A percentile compares a stretch with the other conserved stretches of the same genome.
Evolutionary conservation across 805 yeast genomes (phyloP).

Genomic region (Cyberlindnera bimundalis): DNA sequence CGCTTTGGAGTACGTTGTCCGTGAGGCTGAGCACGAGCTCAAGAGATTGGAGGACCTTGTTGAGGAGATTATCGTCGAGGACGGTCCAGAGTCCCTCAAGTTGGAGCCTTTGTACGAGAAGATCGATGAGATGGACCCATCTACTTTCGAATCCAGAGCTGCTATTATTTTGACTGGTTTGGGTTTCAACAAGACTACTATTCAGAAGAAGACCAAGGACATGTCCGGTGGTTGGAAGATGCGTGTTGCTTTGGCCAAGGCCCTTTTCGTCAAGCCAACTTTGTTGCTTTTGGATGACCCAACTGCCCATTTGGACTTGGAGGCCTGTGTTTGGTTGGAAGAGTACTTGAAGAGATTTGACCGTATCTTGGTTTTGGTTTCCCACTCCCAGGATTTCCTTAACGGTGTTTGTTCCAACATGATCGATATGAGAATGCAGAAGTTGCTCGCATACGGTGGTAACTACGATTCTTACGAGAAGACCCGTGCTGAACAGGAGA

Average conservation of each 20-base stretch:
- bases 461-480: constrained; percentile 95
- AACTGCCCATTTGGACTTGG: constrained; percentile 98
- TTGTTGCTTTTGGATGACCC: constrained; percentile 94
- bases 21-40: constrained; percentile 92
- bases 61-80: constrained; percentile 82
- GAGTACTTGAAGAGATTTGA: constrained; percentile 94
- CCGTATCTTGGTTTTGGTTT: constrained; percentile 87
- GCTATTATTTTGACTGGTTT: constrained; percentile 94
- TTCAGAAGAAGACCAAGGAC: constrained; percentile 91
- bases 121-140: constrained; percentile 93
- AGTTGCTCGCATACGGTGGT: constrained; percentile 84
- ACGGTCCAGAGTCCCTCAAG: constrained; percentile 88
- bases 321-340: constrained; percentile 99
- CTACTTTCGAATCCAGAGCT: constrained; percentile 95
- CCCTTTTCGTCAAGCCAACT: constrained; percentile 96
- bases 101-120: constrained; percentile 91
- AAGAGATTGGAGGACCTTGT: constrained; percentile 87
- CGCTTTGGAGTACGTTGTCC: constrained; percentile 93
- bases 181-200: constrained; percentile 87
- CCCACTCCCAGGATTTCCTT: constrained; percentile 98
- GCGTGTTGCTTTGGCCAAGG: constrained; percentile 99
- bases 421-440: constrained; percentile 93
- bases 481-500: constrained; percentile 90
- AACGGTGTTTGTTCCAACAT: constrained; percentile 98
- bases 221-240: constrained; percentile 99